Conservation (phyloP, 2,329 filamentous ascomycete species). For the Aschersonia sp. region DNA sequence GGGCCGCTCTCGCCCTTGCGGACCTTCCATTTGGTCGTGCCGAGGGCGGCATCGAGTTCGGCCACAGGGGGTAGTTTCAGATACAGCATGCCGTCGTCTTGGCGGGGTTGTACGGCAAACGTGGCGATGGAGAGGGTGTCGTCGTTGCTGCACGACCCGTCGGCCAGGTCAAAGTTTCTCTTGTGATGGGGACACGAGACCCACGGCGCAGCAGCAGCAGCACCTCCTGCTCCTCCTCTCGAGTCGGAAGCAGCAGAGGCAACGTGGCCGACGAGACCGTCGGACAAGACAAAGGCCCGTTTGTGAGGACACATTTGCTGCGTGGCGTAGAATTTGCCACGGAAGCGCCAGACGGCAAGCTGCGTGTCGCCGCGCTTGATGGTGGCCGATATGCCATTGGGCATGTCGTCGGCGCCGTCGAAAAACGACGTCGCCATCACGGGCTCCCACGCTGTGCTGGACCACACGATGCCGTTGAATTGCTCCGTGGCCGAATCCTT, state of each 20-base stretch:
- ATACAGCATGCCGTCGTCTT: conserved; percentile 58
- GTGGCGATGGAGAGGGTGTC: conserved; percentile 64
- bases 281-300: conserved; percentile 75
- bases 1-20: conserved; percentile 48
- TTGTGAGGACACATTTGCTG: conserved; percentile 96
- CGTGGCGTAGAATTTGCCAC: conserved; percentile 66
- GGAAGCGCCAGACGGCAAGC: conserved; percentile 72
- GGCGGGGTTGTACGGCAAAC: conserved; percentile 59
- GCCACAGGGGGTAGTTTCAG: conserved; percentile 65
- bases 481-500: conserved; percentile 51
- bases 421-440: conserved; percentile 60
- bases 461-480: conserved; percentile 58
- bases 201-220: conserved; percentile 38
- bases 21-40: conserved; percentile 66
- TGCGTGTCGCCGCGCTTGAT: conserved; percentile 83
- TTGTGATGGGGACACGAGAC: conserved; percentile 83
- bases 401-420: conserved; percentile 41
- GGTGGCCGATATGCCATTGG: conserved; percentile 60
- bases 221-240: background rate
- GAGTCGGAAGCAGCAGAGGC: conserved; percentile 10
- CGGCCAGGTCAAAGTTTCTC: conserved; percentile 66
- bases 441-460: conserved; percentile 57
- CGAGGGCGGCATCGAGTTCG: conserved; percentile 66
- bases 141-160: conserved; percentile 64
- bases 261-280: conserved; percentile 67